Evolutionary conservation across 2,329 filamentous ascomycete species (phyloP).

Genomic region (Ceratocystis smalleyi): DNA sequence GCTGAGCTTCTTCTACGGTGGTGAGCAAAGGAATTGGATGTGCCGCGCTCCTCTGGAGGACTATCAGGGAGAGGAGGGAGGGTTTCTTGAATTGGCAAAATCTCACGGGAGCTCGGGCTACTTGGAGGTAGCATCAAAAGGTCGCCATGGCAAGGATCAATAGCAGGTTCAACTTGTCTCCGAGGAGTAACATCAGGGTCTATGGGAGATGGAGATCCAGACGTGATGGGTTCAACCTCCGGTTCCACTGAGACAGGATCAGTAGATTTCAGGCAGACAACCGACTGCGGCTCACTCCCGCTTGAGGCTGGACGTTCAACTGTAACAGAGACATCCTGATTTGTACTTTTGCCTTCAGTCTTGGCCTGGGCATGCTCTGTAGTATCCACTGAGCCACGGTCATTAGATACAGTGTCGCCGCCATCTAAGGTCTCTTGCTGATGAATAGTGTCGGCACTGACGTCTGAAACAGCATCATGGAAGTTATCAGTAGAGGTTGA

Average conservation of each 20-base stretch:
- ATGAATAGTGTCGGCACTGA: background rate
- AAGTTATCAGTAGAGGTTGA: background rate
- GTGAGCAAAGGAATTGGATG: background rate
- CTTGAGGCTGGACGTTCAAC: background rate
- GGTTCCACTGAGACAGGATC: background rate
- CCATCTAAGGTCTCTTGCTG: constrained; percentile 49
- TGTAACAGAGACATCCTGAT: background rate
- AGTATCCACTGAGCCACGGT: constrained; percentile 40
- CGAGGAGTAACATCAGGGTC: constrained; percentile 29
- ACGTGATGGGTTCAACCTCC: constrained; percentile 16
- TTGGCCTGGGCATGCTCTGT: background rate
- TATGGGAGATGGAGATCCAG: constrained; percentile 20
- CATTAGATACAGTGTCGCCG: constrained; percentile 54
- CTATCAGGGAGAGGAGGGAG: constrained; percentile 42
- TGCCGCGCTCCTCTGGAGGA: constrained; percentile 21
- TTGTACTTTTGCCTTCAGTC: background rate
- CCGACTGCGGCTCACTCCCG: background rate
- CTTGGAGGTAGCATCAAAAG: constrained; percentile 49
- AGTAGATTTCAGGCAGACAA: background rate
- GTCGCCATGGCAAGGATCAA: constrained; percentile 51
- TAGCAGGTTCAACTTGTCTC: constrained; percentile 46
- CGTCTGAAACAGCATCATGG: background rate
- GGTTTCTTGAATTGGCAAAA: constrained; percentile 22
- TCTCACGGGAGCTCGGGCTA: constrained; percentile 34
- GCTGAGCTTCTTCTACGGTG: constrained; percentile 5